Base-by-base conservation (phyloP, 257 asterid species). In the Henckelia pumila region DNA sequence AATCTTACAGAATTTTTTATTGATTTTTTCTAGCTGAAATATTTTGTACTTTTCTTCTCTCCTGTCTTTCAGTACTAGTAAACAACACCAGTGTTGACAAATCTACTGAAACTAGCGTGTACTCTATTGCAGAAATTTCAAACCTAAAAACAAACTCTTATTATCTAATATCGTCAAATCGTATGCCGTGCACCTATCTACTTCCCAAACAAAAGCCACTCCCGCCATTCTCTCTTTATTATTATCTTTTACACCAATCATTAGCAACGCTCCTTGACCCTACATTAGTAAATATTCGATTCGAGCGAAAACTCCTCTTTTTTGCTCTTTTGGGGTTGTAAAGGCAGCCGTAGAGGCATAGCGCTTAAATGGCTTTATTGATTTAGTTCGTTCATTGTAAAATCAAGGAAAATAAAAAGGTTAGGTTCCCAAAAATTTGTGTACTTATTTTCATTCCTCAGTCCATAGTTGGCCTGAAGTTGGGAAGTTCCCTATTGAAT, bases 401-500 rank as follows among this genome's bases (percentile, higher is more conserved):
- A 53, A 24, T 13, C 66, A 58, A 49, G 26, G 56, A 35, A 60
- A 40, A 62, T 67, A 33, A 53, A 9, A 22, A 16, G 35, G 30
- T 17, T 28, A 28, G 52, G 59, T 61, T 59, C 72, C 50, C 23
- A 19, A 61, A 37, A 33, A 29, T 61, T 55, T 28, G 30, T 28
- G 30, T 28, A 6, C 30, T 28, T n/a, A n/a, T n/a, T 3, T 28
- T 28, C 30, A 3, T 5, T 28, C 30, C 29, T 6, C 30, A 28
- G 30, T 28, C 30, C 5, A 17, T 33, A 20, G 37, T 26, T 59
- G 3, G 32, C 24, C 32, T 22, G 10, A 32, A 11, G 20, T 28
- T 68, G 26, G 55, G 73, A 67, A 29, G 56, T 67, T 55, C 47
- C 64, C 29, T 25, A 28, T 44, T 11, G 10, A 25, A 47, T 49